A percentile compares a stretch with the other conserved stretches of the same genome.
phyloP scores from a whole-genome alignment of 75 land plant species.

The Pinus albicaulis region DNA sequence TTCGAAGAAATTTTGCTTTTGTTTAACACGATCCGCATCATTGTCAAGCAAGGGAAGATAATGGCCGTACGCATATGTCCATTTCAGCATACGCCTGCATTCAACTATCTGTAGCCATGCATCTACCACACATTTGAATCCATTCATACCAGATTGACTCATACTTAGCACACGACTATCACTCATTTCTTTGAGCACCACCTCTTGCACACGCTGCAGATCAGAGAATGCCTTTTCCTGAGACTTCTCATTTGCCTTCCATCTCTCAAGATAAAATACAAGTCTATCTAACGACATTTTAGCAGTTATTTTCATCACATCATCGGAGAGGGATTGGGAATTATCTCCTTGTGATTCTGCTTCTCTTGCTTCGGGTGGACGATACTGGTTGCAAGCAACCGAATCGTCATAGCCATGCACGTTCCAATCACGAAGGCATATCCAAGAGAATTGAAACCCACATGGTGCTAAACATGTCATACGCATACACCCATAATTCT shows the following conservation, averaged over 20 bases:
- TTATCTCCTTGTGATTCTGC: no score
- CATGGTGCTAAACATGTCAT: constrained; percentile 24
- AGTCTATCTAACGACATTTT: constrained; percentile 2
- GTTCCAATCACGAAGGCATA: constrained; percentile 21
- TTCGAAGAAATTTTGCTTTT: constrained; percentile 22
- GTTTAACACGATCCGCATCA: constrained; percentile 3
- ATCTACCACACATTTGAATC: constrained; percentile 19
- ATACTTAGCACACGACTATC: not conserved
- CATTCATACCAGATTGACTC: constrained; percentile 7
- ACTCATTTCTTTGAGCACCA: constrained; percentile 18
- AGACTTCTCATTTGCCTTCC: constrained; percentile 22
- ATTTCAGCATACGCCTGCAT: constrained; percentile 31
- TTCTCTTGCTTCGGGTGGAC: no score
- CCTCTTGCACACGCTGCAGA: constrained; percentile 11
- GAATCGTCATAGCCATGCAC: constrained; percentile 8
- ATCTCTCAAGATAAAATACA: constrained; percentile 21
- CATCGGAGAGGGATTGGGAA: no score
- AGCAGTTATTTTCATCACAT: no score
- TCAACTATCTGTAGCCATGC: constrained; percentile 37
- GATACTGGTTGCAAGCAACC: no score
- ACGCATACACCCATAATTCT: constrained; percentile 13
- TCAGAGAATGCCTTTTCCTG: constrained; percentile 13
- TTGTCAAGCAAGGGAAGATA: constrained; percentile 13
- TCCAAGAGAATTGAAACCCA: constrained; percentile 31
- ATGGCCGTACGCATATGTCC: constrained; percentile 33